These are phyloP conservation scores for Chlorociboria aeruginascens DNA, from an alignment of 495 filamentous ascomycete species.

Conservation along the genomic window DNA sequence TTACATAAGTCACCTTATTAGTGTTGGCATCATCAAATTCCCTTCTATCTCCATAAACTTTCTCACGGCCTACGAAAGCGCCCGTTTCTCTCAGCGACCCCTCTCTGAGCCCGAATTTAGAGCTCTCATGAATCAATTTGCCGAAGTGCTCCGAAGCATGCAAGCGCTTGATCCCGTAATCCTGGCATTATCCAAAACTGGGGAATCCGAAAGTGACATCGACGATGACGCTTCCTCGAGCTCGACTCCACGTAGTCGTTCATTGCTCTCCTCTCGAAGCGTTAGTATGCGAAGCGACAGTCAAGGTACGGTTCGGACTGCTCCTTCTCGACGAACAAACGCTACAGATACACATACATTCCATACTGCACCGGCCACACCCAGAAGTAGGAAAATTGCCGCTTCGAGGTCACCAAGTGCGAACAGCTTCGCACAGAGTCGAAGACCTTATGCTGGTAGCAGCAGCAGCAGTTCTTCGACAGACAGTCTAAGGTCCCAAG, in stretches of 20 bases:
- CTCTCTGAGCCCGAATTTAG: slow-evolving; percentile 58
- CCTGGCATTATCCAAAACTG: slow-evolving; percentile 20
- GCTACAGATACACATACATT: slow-evolving; percentile 28
- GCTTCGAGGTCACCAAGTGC: slow-evolving; percentile 24
- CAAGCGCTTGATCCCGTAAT: slow-evolving; percentile 40
- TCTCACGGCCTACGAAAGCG: slow-evolving; percentile 64
- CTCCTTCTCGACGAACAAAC: slow-evolving; percentile 17
- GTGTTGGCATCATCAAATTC: slow-evolving; percentile 49
- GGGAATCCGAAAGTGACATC: slow-evolving; percentile 27
- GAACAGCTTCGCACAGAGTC: slow-evolving; percentile 32
- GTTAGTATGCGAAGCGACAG: slow-evolving; percentile 14
- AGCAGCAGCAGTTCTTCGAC: slow-evolving; percentile 20
- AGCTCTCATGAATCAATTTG: slow-evolving; percentile 76
- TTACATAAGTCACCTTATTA: slow-evolving; percentile 62
- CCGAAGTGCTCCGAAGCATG: slow-evolving; percentile 71
- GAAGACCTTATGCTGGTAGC: slow-evolving; percentile 26
- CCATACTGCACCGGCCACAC: slow-evolving; percentile 41
- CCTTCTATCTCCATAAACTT: slow-evolving; percentile 49
- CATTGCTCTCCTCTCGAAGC: slow-evolving; percentile 12
- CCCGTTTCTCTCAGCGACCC: slow-evolving; percentile 57
- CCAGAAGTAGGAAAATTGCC: slow-evolving; percentile 26
- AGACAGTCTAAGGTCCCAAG: slow-evolving; percentile 26
- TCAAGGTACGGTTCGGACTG: slow-evolving; percentile 18
- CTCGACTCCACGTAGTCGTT: slow-evolving; percentile 19
- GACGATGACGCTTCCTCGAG: slow-evolving; percentile 35